phyloP scores from a whole-genome alignment of 495 filamentous ascomycete species.

The Friedmanniomyces endolithicus region DNA sequence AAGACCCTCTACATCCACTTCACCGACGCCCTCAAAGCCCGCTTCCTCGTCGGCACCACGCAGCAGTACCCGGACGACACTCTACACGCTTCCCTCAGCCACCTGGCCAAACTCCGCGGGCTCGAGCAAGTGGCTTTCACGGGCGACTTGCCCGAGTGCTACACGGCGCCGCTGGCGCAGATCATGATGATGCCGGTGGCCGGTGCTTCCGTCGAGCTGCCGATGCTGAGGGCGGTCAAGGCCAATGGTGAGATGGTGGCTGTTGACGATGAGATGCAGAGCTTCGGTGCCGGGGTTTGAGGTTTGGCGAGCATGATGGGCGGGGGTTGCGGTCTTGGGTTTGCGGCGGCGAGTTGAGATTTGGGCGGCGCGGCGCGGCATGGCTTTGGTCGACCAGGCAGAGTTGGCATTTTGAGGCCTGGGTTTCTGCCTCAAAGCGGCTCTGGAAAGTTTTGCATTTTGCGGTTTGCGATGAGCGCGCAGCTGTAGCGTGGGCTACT shows the following conservation, averaged over 20 bases:
- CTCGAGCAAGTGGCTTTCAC: slow-evolving; percentile 1
- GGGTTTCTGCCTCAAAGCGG: no score
- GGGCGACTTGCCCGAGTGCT: slow-evolving; percentile 12
- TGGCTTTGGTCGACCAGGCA: no score
- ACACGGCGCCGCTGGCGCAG: slow-evolving; percentile 5
- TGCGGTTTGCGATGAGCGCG: no score
- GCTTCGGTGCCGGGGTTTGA: no score
- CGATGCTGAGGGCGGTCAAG: neutral
- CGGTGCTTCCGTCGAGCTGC: neutral
- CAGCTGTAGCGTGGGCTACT: no score
- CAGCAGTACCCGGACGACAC: slow-evolving; percentile 10
- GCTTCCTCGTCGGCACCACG: neutral
- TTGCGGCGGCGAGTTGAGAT: no score
- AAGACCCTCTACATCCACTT: slow-evolving; percentile 8
- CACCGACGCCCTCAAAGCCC: neutral
- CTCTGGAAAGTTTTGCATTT: no score
- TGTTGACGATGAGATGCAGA: neutral
- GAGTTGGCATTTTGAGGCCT: no score
- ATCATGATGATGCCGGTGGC: neutral
- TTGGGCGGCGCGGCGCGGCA: no score
- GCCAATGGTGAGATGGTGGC: neutral
- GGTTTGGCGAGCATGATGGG: no score
- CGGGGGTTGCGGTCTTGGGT: no score
- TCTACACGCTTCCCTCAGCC: neutral
- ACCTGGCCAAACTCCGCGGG: slow-evolving; percentile 4